phyloP scores from a whole-genome alignment of 768 basidiomycete species.

The Kwoniella dendrophila region DNA sequence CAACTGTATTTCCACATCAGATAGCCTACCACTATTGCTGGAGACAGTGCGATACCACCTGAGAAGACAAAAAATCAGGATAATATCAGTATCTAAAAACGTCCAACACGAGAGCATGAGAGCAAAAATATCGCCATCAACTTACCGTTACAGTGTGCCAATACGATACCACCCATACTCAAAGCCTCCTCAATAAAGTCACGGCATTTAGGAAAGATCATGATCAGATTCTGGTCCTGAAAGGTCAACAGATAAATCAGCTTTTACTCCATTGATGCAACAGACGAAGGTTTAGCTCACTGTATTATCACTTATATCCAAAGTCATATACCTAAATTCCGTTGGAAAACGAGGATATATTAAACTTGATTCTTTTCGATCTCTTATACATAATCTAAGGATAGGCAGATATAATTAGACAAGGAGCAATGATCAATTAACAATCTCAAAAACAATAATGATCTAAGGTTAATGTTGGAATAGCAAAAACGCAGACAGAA shows the following conservation, averaged over 20 bases:
- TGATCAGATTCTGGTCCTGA: constrained; percentile 55
- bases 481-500: neutral
- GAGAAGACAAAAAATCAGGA: neutral
- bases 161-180: constrained; percentile 43
- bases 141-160: constrained; percentile 55
- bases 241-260: neutral
- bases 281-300: constrained; percentile 31
- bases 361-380: constrained; percentile 46
- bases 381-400: constrained; percentile 54
- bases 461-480: too few species aligned
- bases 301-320: constrained; percentile 55
- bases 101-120: neutral
- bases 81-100: too few species aligned
- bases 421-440: neutral
- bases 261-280: too few species aligned
- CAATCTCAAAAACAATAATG: neutral
- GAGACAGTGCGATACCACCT: constrained; percentile 55
- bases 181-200: constrained; percentile 53
- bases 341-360: constrained; percentile 53
- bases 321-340: constrained; percentile 49
- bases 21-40: constrained; percentile 55
- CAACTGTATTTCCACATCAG: constrained; percentile 50
- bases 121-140: constrained; percentile 1
- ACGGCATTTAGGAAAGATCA: constrained; percentile 43
- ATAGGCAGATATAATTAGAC: too few species aligned